A percentile compares a stretch with the other conserved stretches of the same genome.
These are phyloP conservation scores for Paramecium sexaurelia DNA, from an alignment of 73 alveolate species.

Conservation along the genomic window DNA sequence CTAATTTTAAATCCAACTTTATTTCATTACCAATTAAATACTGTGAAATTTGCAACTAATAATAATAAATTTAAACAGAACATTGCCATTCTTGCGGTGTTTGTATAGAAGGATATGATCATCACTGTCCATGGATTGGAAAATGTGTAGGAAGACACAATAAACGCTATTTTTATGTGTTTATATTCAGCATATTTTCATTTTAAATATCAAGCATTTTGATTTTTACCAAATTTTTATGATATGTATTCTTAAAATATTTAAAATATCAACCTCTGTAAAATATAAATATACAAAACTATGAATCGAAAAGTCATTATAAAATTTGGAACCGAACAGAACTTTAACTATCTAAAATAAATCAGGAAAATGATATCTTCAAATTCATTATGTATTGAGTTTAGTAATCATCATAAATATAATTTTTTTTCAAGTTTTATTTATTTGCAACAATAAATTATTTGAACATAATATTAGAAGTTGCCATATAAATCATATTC, in stretches of 20 bases:
- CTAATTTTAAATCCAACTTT: neutral
- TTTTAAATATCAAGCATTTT: neutral
- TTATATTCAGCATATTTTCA: neutral
- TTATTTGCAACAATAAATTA: too few species aligned
- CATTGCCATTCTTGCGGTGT: slow-evolving; percentile 81
- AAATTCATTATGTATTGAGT: too few species aligned
- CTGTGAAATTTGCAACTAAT: neutral
- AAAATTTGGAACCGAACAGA: too few species aligned
- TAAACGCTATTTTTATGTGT: slow-evolving; percentile 48
- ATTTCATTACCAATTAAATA: neutral
- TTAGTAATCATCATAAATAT: too few species aligned
- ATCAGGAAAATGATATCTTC: too few species aligned
- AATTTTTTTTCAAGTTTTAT: too few species aligned
- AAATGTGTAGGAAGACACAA: slow-evolving; percentile 77
- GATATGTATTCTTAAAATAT: neutral
- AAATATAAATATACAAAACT: neutral
- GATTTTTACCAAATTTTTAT: neutral
- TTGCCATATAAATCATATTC: too few species aligned
- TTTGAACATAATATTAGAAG: too few species aligned
- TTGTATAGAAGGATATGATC: slow-evolving; percentile 74
- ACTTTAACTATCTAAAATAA: too few species aligned
- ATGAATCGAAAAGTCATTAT: too few species aligned
- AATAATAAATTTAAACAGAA: neutral
- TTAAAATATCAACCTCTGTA: neutral
- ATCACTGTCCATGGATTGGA: slow-evolving; percentile 88